Conservation (phyloP, 139 green algal genomes). For the Picochlorum costavermella region DNA sequence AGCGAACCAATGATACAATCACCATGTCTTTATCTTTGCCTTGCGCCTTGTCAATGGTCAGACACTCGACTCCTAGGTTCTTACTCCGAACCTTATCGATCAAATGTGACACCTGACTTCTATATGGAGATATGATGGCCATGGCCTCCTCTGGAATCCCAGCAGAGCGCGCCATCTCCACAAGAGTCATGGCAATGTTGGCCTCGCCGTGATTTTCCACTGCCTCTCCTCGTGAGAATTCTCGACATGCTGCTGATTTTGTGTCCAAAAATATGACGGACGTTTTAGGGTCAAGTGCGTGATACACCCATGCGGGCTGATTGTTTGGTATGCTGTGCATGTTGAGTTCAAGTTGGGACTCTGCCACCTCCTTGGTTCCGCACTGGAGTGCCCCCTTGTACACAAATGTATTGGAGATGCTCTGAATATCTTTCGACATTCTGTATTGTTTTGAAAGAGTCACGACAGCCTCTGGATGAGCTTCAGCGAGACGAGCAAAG, state of each 20-base stretch:
- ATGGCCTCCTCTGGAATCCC: constrained; percentile 44
- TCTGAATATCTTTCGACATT: constrained; percentile 82
- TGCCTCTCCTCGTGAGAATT: constrained; percentile 28
- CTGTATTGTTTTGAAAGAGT: constrained; percentile 78
- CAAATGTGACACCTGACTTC: constrained; percentile 51
- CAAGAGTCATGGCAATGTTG: constrained; percentile 37
- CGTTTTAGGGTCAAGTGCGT: constrained; percentile 45
- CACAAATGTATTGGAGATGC: constrained; percentile 75
- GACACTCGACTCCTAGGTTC: constrained; percentile 46
- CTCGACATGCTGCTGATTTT: constrained; percentile 7
- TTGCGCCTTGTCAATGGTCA: constrained; percentile 84
- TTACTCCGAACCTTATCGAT: not conserved
- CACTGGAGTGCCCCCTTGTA: constrained; percentile 70
- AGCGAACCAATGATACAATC: constrained; percentile 65
- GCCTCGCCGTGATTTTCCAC: constrained; percentile 60
- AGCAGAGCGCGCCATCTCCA: constrained; percentile 34
- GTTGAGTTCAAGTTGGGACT: constrained; percentile 19
- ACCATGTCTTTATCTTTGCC: constrained; percentile 71
- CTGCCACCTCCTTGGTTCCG: constrained; percentile 47
- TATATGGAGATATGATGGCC: constrained; percentile 79
- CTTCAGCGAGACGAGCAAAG: constrained; percentile 69
- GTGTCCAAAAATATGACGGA: constrained; percentile 82
- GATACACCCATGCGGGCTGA: constrained; percentile 2
- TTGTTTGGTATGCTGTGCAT: not conserved
- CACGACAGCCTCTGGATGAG: constrained; percentile 65